A percentile compares a stretch with the other conserved stretches of the same genome.
These are phyloP conservation scores for Conringia planisiliqua DNA, from an alignment of 345 rosid genomes.

Conservation along the genomic window DNA sequence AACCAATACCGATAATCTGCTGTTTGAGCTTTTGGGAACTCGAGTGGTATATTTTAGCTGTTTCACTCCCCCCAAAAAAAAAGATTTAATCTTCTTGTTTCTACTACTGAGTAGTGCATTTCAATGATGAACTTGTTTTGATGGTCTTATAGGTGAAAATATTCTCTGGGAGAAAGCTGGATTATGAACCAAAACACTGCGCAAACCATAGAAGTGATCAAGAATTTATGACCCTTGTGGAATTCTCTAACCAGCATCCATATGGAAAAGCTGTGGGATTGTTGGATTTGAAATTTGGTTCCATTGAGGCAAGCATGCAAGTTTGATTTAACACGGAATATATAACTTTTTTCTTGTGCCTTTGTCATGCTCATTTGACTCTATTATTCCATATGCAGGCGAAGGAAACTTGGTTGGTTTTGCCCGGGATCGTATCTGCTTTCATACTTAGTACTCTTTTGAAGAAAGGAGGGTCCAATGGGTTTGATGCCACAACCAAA, in stretches of 20 bases:
- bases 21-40: conserved; percentile 62
- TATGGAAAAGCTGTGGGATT: conserved; percentile 85
- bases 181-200: conserved; percentile 54
- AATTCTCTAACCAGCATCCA: conserved; percentile 66
- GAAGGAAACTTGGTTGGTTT: conserved; percentile 57
- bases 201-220: conserved; percentile 48
- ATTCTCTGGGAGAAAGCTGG: conserved; percentile 66
- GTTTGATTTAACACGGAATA: not conserved
- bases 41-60: conserved; percentile 47
- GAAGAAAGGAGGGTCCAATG: conserved; percentile 45
- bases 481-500: conserved; percentile 17
- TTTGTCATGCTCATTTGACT: not conserved
- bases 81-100: conserved; percentile 1
- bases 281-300: conserved; percentile 60
- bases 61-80: not conserved
- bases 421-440: conserved; percentile 57
- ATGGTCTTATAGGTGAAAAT: conserved; percentile 55
- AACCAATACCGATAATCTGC: conserved; percentile 33
- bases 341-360: not conserved
- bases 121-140: conserved; percentile 16
- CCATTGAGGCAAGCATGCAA: conserved; percentile 47
- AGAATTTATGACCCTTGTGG: conserved; percentile 70
- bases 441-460: conserved; percentile 53
- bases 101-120: not conserved
- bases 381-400: conserved; percentile 45